A percentile compares a stretch with the other conserved stretches of the same genome.
Evolutionary conservation across 2,329 filamentous ascomycete genomes (phyloP).

Genomic region (Pestalotiopsis fici): DNA sequence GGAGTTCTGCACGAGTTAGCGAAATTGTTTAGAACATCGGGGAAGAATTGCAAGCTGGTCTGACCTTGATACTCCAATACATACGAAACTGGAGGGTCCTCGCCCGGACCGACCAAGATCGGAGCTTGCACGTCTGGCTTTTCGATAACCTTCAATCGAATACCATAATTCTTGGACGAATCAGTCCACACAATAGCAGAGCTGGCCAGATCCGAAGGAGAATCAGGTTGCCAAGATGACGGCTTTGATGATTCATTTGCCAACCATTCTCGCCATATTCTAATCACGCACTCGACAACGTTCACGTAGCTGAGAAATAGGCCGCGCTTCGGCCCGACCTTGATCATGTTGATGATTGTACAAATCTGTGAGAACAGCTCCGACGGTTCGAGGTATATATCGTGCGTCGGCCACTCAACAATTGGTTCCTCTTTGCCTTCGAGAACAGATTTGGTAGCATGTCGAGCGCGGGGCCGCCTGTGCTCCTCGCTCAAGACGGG

Average conservation of each 20-base stretch:
- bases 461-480: constrained; percentile 18
- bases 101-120: constrained; percentile 56
- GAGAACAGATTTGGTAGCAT: constrained; percentile 19
- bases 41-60: constrained; percentile 18
- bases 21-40: not conserved
- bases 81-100: constrained; percentile 70
- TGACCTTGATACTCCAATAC: constrained; percentile 72
- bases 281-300: constrained; percentile 67
- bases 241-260: constrained; percentile 27
- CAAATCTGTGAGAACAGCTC: constrained; percentile 78
- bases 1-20: constrained; percentile 56
- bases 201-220: constrained; percentile 19
- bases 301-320: constrained; percentile 66
- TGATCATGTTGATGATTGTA: constrained; percentile 67
- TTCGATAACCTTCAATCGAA: constrained; percentile 66
- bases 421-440: constrained; percentile 21
- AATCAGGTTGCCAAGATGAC: constrained; percentile 23
- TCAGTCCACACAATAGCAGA: constrained; percentile 69
- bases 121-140: constrained; percentile 47
- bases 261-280: constrained; percentile 76
- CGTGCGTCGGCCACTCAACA: constrained; percentile 54
- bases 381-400: constrained; percentile 65
- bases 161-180: constrained; percentile 60
- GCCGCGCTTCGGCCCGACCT: constrained; percentile 60
- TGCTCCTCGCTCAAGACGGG: constrained; percentile 59